phyloP scores from a whole-genome alignment of 164 flowering plant genomes.

The Umbellularia californica region DNA sequence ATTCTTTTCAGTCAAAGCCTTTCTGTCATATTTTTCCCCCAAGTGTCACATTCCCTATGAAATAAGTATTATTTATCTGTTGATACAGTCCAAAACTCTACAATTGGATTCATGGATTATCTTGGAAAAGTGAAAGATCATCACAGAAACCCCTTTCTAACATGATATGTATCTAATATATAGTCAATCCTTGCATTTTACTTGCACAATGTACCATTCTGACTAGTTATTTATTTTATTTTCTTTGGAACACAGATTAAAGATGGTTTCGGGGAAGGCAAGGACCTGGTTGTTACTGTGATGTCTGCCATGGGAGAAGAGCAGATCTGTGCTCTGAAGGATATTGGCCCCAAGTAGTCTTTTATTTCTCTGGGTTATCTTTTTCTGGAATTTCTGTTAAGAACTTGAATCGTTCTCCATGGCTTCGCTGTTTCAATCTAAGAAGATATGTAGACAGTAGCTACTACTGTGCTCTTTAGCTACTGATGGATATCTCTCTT shows the following conservation, averaged over 20 bases:
- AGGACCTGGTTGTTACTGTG: conserved; percentile 37
- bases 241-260: conserved; percentile 6
- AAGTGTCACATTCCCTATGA: too few species aligned
- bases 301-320: conserved; percentile 49
- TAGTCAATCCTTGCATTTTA: not conserved
- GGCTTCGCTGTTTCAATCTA: not conserved
- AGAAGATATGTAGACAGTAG: not conserved
- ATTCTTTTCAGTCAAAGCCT: too few species aligned
- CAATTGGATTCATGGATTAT: too few species aligned
- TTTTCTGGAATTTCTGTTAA: too few species aligned
- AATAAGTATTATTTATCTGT: too few species aligned
- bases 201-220: not conserved
- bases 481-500: not conserved
- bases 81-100: too few species aligned
- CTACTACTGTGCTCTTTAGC: not conserved
- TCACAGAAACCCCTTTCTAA: too few species aligned
- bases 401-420: not conserved
- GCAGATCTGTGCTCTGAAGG: conserved; percentile 33
- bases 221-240: not conserved
- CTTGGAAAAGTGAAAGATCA: too few species aligned
- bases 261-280: conserved; percentile 39
- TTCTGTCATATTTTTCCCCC: too few species aligned
- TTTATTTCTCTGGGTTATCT: not conserved
- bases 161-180: too few species aligned
- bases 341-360: conserved; percentile 1